phyloP scores from a whole-genome alignment of 257 asterid species.

The Asclepias syriaca region DNA sequence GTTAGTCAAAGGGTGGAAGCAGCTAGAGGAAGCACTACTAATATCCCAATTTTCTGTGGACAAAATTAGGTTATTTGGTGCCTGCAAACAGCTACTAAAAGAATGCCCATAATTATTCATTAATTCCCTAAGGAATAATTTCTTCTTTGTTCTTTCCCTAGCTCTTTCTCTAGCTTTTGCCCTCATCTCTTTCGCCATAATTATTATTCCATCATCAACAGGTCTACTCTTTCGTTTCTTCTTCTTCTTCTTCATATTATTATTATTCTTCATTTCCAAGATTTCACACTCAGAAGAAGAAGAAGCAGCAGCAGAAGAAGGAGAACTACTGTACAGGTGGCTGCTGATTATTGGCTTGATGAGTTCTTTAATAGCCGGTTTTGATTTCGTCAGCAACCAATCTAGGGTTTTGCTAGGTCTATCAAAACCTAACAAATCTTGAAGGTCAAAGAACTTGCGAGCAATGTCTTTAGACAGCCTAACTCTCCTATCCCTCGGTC shows the following conservation, averaged over 20 bases:
- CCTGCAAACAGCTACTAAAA: slow-evolving; percentile 26
- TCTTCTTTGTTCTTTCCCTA: slow-evolving; percentile 76
- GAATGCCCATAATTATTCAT: neutral
- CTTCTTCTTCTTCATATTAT: slow-evolving; percentile 16
- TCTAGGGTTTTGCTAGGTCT: slow-evolving; percentile 91
- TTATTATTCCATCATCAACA: too few species aligned
- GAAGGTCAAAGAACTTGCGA: slow-evolving; percentile 79
- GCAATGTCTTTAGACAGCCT: slow-evolving; percentile 82
- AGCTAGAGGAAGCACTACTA: slow-evolving; percentile 17
- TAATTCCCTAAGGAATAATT: slow-evolving; percentile 33
- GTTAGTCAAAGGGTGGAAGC: slow-evolving; percentile 39
- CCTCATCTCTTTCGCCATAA: slow-evolving; percentile 49
- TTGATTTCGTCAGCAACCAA: slow-evolving; percentile 73
- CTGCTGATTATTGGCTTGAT: slow-evolving; percentile 10
- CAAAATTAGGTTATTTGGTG: slow-evolving; percentile 17
- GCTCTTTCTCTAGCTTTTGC: slow-evolving; percentile 90
- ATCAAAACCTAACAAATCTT: slow-evolving; percentile 70
- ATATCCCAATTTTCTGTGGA: slow-evolving; percentile 43
- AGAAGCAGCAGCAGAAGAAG: neutral
- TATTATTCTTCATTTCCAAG: neutral
- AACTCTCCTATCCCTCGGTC: slow-evolving; percentile 79
- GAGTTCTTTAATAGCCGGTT: slow-evolving; percentile 60
- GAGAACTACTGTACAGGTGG: neutral
- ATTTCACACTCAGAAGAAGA: neutral
- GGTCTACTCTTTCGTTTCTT: slow-evolving; percentile 8